Evolutionary conservation across 306 rosid genomes (phyloP), one percentile per base, ranked within the genome.

Genomic region (Corylus heterophylla): DNA sequence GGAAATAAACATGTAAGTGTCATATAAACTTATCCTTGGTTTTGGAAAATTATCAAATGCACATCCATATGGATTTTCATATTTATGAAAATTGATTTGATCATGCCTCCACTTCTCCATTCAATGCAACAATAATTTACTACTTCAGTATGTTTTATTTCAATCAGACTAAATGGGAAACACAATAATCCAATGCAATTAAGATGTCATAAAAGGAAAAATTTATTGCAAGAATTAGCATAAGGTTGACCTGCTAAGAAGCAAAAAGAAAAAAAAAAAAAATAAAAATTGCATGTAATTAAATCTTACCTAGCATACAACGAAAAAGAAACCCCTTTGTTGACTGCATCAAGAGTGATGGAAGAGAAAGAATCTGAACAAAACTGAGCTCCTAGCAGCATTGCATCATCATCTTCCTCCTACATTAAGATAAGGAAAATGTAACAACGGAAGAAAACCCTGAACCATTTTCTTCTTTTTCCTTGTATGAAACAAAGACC

Each of bases 371-470:
- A 84, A 80, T 89, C 98, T 8, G 97, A 88, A 87, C 88, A 92
- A 83, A 92, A 92, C 74, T 94, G 97, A 78, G 97, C 97, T 76
- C 85, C 93, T 76, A 92, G 82, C 77, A 95, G 89, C 93, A 95
- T 91, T 78, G 90, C 91, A 90, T 95, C 98, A 78, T 86, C 95
- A 79, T 92, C 97, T 74, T 85, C 92, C 78, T 91, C 90, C 98
- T 94, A 77, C 56, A 74, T 42, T 54, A 44, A 48, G 70, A 71
- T 83, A 76, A 49, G 12, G 52, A 75, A 71, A 67, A 79, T 47
- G 37, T 12, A 73, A 63, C 48, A 76, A 13, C 73, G 64, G 80
- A 77, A 50, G 72, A 35, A 22, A 63, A 29, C 31, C 25, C 68
- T 56, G 54, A 64, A 71, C 45, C 66, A 70, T 47, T 31, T 83